Evolutionary conservation across 441 rosid species (phyloP), one percentile per base, ranked within the genome.

Genomic region (Macaranga tanarius): DNA sequence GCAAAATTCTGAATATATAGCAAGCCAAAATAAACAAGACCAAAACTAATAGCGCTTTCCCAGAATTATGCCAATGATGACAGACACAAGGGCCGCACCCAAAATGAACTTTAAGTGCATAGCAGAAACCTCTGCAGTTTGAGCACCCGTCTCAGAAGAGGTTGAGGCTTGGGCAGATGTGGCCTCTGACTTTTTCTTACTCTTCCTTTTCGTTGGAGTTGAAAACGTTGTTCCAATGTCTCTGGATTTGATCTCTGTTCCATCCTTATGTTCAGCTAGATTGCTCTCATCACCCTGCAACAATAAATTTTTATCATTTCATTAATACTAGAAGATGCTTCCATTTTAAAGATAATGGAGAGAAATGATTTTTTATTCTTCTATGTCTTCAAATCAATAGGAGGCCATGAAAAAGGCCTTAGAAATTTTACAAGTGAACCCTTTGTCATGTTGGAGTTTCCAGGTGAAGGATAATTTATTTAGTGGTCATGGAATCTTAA

Each of bases 1-100:
- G 10, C n/a, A n/a, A 42, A 50, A 60, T 12, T 17, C 56, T 19
- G 8, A 19, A 56, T 47, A 44, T 22, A 16, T 44, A 38, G 16
- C 60, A 69, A 76, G 63, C 72, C 80, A 54, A 69, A 67, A 73
- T 50, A 54, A 44, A n/a, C 54, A 77, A 34, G 19, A 23, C 68
- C 71, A 76, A 76, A 76, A 74, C 85, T 89, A 95, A 70, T 91
- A 95, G 68, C 86, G 81, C 81, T 91, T 95, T 59, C 98, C 99
- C 70, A 95, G 83, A 77, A 89, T 76, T 6, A 89, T 65, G 62
- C 99, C 98, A 11, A 93, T 57, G 78, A 95, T 79, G 64, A 89
- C 77, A 7, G 97, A 95, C 50, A 90, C 74, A 64, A 95, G 73
- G 44, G 96, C 99, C 56, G 92, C 86, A 75, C 88, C 92, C 45